These are phyloP conservation scores for Agapanthus africanus DNA, from an alignment of 106 monocot genomes.

Conservation along the genomic window DNA sequence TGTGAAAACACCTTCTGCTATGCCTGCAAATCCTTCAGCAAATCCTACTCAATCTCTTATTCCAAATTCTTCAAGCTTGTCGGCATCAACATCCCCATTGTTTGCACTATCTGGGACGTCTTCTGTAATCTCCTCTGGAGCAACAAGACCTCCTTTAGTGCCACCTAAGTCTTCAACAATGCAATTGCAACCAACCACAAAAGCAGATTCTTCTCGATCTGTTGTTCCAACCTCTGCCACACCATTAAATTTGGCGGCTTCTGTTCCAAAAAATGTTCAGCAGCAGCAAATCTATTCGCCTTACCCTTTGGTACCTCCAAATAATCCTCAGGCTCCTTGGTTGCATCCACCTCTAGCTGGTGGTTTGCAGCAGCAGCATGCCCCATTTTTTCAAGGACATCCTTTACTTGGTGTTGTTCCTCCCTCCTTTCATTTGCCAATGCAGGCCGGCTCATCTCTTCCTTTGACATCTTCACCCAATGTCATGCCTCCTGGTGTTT, in stretches of 20 bases:
- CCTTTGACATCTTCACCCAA: conserved; percentile 23
- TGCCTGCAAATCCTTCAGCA: conserved; percentile 19
- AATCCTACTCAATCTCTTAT: background rate
- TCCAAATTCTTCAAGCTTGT: no score
- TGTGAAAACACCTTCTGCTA: conserved; percentile 30
- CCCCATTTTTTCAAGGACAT: conserved; percentile 53
- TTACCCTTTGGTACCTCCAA: conserved; percentile 24
- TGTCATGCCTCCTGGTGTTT: conserved; percentile 49
- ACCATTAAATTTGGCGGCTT: conserved; percentile 24
- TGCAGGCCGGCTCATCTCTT: conserved; percentile 22
- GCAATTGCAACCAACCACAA: no score
- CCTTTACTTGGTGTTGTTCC: conserved; percentile 27
- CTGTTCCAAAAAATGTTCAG: conserved; percentile 21
- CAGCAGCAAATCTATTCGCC: conserved; percentile 40
- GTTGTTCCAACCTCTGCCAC: conserved; percentile 22
- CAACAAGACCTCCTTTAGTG: no score
- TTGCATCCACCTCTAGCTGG: conserved; percentile 39
- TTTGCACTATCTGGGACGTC: no score
- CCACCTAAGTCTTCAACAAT: no score
- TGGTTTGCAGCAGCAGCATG: conserved; percentile 35
- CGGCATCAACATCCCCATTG: no score
- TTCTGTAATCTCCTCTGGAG: no score
- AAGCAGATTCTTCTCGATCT: conserved; percentile 28
- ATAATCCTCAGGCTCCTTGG: conserved; percentile 51
- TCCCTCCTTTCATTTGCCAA: conserved; percentile 25